These are phyloP conservation scores for Naganishia kalamii DNA, from an alignment of 768 basidiomycete species.

Conservation along the genomic window DNA sequence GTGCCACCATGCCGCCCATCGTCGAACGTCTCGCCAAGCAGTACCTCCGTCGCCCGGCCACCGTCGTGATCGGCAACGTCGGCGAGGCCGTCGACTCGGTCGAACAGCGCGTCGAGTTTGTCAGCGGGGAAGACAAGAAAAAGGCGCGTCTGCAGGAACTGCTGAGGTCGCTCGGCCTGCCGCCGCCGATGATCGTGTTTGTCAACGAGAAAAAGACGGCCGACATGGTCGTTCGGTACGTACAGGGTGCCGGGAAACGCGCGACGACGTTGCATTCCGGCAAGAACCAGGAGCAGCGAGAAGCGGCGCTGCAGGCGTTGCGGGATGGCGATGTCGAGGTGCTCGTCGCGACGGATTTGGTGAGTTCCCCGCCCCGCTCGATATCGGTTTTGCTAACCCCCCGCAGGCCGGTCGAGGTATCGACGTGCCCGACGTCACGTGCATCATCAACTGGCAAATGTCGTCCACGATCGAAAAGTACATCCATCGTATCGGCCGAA, in stretches of 20 bases:
- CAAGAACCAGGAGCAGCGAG: constrained; percentile 95
- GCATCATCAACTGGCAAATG: constrained; percentile 99
- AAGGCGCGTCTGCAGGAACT: constrained; percentile 84
- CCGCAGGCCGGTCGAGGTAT: constrained; percentile 86
- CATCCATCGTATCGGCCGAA: constrained; percentile 96
- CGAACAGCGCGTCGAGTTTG: constrained; percentile 90
- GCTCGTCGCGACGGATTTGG: constrained; percentile 88
- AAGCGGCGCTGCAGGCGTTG: constrained; percentile 78
- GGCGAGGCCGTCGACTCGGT: constrained; percentile 97
- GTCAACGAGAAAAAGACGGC: constrained; percentile 99
- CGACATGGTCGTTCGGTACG: constrained; percentile 92
- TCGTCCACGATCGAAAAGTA: constrained; percentile 91
- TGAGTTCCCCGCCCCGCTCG: constrained; percentile 2
- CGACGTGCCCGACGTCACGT: constrained; percentile 90
- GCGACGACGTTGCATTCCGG: constrained; percentile 91
- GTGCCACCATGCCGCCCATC: constrained; percentile 53
- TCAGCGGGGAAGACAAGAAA: constrained; percentile 91
- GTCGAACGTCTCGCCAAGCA: constrained; percentile 69
- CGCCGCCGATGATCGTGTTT: constrained; percentile 93
- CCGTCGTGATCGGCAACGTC: constrained; percentile 96
- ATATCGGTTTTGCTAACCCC: neutral
- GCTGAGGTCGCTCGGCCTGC: constrained; percentile 73
- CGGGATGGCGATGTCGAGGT: constrained; percentile 80
- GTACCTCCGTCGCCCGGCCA: constrained; percentile 84
- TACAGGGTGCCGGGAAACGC: constrained; percentile 85